Evolutionary conservation across 2,329 filamentous ascomycete genomes (phyloP), one percentile per base, ranked within the genome.

Genomic region (Curvularia spicifera): DNA sequence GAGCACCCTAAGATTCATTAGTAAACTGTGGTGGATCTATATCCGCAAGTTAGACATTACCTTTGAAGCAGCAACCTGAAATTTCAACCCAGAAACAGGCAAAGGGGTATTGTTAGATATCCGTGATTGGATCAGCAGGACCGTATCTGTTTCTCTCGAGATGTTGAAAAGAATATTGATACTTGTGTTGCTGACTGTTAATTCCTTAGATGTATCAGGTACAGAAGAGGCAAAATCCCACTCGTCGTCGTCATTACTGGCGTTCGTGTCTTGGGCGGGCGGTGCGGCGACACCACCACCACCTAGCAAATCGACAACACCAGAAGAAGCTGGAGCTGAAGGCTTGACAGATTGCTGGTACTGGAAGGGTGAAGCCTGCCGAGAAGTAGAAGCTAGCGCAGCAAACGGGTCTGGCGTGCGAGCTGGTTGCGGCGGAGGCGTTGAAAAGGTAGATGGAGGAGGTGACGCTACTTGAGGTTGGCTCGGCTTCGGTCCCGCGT

Each of bases 61-160:
- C 86, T 94, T 98, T 59, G 94, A 95, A 29, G 97, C 94, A 3
- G 95, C 95, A 39, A 96, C 84, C 76, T 97, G 91, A 71, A 97
- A 96, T 57, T 94, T 93, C 29, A 99, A 81, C 63, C 96, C 90
- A 3, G 85, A 84, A 22, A 99, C 84, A 0, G 87, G 84, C 69
- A 90, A 84, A 1, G 84, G 78, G 0, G 88, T 90, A 59, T 86
- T 89, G 75, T 96, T 99, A 18, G 91, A 93, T 74, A 97, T 96
- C n/a, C 85, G 83, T 62, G 93, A 91, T 4, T 87, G 80, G 46
- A 98, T 85, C 29, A 85, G 83, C 44, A 97, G 86, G 2, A 86
- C 78, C 64, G 83, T 72, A 48, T 83, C 78, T 51, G 82, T 74
- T 60, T 83, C 77, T 69, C 91, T 83, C 22, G 83, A 85, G 5